Percentiles rank a stretch among this genome's conserved stretches.
Evolutionary conservation across 2,329 filamentous ascomycete genomes (phyloP).

Genomic region (Beauveria bassiana): DNA sequence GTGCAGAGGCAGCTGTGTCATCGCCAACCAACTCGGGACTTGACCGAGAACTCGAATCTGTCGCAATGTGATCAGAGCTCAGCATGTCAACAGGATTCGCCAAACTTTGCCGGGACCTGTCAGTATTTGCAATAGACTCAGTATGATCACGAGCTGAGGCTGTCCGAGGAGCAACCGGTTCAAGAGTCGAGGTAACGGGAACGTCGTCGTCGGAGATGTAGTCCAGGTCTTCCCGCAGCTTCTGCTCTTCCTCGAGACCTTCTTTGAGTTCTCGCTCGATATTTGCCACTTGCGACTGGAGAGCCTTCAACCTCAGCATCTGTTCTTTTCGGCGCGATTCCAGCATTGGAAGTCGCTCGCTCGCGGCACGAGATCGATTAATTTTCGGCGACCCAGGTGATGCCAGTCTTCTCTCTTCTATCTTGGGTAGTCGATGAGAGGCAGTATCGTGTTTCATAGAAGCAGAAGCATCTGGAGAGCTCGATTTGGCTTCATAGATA

Average conservation of each 20-base stretch:
- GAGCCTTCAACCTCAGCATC: slow-evolving; percentile 36
- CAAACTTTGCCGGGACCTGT: background rate
- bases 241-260: slow-evolving; percentile 27
- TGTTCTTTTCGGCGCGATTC: slow-evolving; percentile 30
- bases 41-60: slow-evolving; percentile 2
- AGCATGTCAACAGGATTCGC: background rate
- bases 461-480: background rate
- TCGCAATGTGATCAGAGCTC: slow-evolving; percentile 7
- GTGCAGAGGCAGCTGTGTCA: background rate
- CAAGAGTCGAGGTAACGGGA: background rate
- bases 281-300: slow-evolving; percentile 39
- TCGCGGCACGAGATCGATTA: slow-evolving; percentile 23
- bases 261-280: slow-evolving; percentile 41
- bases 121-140: background rate
- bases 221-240: slow-evolving; percentile 22
- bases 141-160: background rate
- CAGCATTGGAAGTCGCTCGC: slow-evolving; percentile 28
- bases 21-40: background rate
- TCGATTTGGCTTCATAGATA: slow-evolving; percentile 4
- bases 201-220: slow-evolving; percentile 10
- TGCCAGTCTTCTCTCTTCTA: slow-evolving; percentile 7
- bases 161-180: background rate
- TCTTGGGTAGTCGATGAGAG: background rate
- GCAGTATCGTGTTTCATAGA: background rate
- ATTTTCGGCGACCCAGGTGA: slow-evolving; percentile 18